Evolutionary conservation across 805 yeast species (phyloP), one percentile per base, ranked within the genome.

Genomic region (Spathaspora sp.): DNA sequence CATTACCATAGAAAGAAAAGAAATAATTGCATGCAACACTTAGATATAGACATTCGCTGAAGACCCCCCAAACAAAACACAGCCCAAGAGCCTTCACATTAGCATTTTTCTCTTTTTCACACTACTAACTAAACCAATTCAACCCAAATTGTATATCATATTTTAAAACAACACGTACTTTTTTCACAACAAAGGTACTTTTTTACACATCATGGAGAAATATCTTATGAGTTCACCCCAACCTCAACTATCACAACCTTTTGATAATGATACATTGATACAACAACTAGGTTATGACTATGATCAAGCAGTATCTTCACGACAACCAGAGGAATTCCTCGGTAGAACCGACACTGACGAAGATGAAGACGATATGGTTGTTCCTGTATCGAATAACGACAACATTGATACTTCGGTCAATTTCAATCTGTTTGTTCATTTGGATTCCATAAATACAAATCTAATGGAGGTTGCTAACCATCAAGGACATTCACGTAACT

Each of bases 171-270:
- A 14, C 18, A 35, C 40, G 40, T 35, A 9, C 40, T 35, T 35
- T 35, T 35, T 23, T n/a, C n/a, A 23, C 26, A 23, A 23, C 26
- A 23, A 23, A 35, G 14, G 40, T 35, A 35, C 40, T 35, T n/a
- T n/a, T n/a, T n/a, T n/a, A n/a, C n/a, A 35, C 40, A 14, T 23
- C 6, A 71, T 71, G 76, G 76, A 71, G 46, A 69, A 69, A 57
- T 71, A 59, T 56, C 65, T 71, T 47, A 63, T 71, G 67, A 70
- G 75, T 59, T 68, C 73, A 39, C 76, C 76, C 26, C 35, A 10
- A 8, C 62, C 72, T 28, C 74, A 65, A 61, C 60, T 67, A 55
- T 57, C 70, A 18, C 73, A 70, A 55, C 67, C 66, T 19, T 65
- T 66, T 46, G 65, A 66, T 8, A 44, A 50, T 45, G 55, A 51